phyloP scores from a whole-genome alignment of 2,329 filamentous ascomycete species.

The Nemania abortiva region DNA sequence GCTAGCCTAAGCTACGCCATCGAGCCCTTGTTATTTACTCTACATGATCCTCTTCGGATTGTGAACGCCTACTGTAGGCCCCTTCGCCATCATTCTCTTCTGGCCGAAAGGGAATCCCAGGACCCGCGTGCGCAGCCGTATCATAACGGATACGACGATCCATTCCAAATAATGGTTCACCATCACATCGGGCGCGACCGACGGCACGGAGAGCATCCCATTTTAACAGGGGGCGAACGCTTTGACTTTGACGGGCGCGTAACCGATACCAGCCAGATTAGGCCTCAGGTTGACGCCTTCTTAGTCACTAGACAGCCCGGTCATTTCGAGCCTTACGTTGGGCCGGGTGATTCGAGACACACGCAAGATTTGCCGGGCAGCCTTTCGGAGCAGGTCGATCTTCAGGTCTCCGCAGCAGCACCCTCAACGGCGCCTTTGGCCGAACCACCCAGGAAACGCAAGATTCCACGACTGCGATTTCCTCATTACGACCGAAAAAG shows the following conservation, averaged over 20 bases:
- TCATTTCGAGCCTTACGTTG: conserved; percentile 39
- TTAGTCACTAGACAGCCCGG: conserved; percentile 33
- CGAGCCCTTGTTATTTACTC: conserved; percentile 39
- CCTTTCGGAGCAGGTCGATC: neutral
- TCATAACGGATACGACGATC: neutral
- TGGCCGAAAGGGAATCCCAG: conserved; percentile 7
- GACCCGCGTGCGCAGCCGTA: neutral
- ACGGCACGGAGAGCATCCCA: conserved; percentile 35
- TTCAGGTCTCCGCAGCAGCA: neutral
- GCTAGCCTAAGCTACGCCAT: conserved; percentile 36
- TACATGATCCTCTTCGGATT: conserved; percentile 36
- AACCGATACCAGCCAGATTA: no score
- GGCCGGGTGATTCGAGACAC: neutral
- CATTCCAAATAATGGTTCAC: neutral
- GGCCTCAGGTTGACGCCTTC: conserved; percentile 26
- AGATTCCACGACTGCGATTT: conserved; percentile 1
- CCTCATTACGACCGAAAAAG: neutral
- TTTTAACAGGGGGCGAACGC: conserved; percentile 23
- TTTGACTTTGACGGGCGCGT: no score
- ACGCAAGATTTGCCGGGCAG: neutral
- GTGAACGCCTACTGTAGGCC: conserved; percentile 21
- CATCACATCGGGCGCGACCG: conserved; percentile 28
- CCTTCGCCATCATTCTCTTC: conserved; percentile 25
- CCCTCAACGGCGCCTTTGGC: neutral
- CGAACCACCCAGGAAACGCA: neutral